Evolutionary conservation across 2,329 filamentous ascomycete species (phyloP), one percentile per base, ranked within the genome.

Genomic region (Phoma sp.): DNA sequence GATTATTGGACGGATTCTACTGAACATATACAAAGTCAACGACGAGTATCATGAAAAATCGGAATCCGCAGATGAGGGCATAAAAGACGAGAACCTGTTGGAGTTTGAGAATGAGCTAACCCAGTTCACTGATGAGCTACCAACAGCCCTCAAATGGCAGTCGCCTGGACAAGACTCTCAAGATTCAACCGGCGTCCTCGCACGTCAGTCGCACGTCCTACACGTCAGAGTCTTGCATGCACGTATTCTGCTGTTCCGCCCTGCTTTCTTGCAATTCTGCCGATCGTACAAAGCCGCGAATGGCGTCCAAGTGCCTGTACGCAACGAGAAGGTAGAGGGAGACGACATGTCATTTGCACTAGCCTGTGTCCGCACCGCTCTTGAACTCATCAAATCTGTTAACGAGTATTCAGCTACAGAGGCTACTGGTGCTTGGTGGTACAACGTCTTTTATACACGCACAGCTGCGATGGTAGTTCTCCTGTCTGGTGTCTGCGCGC

Each of bases 371-470:
- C 29, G 10, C 1, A 39, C 47, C 9, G 47, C 47, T 4, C 17
- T 47, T 7, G 47, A 47, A 15, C 42, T 52, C 11, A 39, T 51
- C 9, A 26, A 9, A 11, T 17, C 45, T 5, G 34, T 55, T 17
- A 45, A 32, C 6, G 11, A 14, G 9, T 53, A 57, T 23, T 53
- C 54, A 0, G 32, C 49, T 2, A 53, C 49, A 1, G 38, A 46
- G 9, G 43, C 39, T 11, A 57, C 54, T 4, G 54, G 54, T 7
- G 54, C 54, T 1, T 57, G 49, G 48, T 57, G 54, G 54, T 57
- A 57, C 36, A 57, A 57, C 34, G 39, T 57, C 15, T 57, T 57
- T 29, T 57, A 57, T 32, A 57, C 40, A 10, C 42, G 54, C 9
- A 30, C 49, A 10, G 54, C 54, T 2, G 54, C 38, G 1, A 57